Evolutionary conservation across 2,329 filamentous ascomycete species (phyloP).

Genomic region (Colletotrichum eleusines): DNA sequence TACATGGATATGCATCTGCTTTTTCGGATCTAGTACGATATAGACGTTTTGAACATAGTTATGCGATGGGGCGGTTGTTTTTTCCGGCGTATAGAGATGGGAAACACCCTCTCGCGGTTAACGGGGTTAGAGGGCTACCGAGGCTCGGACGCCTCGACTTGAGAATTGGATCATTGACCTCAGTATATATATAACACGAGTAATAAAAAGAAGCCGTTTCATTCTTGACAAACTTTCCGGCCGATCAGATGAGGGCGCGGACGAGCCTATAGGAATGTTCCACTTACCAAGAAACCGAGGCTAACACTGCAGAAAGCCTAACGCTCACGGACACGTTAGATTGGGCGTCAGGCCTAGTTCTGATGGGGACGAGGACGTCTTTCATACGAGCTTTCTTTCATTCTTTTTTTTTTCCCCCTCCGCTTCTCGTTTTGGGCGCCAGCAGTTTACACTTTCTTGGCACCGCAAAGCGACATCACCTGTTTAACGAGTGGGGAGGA

Average conservation of each 20-base stretch:
- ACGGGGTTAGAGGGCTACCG: background rate
- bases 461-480: background rate
- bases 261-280: background rate
- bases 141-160: background rate
- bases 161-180: background rate
- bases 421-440: background rate
- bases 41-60: conserved; percentile 17
- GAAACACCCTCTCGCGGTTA: background rate
- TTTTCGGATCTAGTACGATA: conserved; percentile 32
- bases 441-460: background rate
- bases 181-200: conserved; percentile 9
- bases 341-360: background rate
- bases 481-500: background rate
- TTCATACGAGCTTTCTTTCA: background rate
- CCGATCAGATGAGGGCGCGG: background rate
- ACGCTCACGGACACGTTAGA: background rate
- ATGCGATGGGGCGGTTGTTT: background rate
- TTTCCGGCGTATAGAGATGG: background rate
- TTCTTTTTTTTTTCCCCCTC: no score
- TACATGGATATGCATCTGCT: background rate
- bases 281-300: background rate
- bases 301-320: no score
- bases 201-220: conserved; percentile 21
- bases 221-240: background rate
- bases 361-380: background rate